These are phyloP conservation scores for Ceratobasidium sp. DNA, from an alignment of 1,284 basidiomycete species.

Conservation along the genomic window DNA sequence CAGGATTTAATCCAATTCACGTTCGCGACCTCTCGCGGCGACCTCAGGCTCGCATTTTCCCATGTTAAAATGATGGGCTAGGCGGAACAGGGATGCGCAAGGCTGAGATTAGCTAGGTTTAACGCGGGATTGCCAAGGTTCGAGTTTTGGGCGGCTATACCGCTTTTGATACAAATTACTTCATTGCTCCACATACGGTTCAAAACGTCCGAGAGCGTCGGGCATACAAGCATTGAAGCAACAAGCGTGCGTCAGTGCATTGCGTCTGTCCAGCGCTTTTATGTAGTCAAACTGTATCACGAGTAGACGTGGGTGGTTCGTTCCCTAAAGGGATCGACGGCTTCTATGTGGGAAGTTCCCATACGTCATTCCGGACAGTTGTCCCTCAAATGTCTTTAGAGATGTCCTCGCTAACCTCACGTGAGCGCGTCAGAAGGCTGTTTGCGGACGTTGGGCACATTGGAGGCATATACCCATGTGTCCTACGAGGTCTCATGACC, in stretches of 20 bases:
- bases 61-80: neutral
- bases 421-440: neutral
- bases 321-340: neutral
- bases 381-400: neutral
- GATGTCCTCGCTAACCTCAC: neutral
- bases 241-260: no score
- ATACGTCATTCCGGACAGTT: no score
- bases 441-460: neutral
- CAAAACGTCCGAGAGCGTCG: neutral
- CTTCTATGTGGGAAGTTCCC: no score
- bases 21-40: neutral
- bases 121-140: constrained; percentile 11
- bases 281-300: no score
- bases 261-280: no score
- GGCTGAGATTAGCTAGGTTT: neutral
- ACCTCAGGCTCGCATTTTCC: neutral
- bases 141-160: constrained; percentile 11
- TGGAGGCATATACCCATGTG: neutral
- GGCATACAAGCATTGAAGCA: no score
- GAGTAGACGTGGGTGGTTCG: no score
- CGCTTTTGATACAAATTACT: constrained; percentile 9
- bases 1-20: no score
- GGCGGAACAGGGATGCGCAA: neutral
- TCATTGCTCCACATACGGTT: neutral
- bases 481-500: constrained; percentile 4